Evolutionary conservation across 768 basidiomycete genomes (phyloP), one percentile per base, ranked within the genome.

Genomic region (Strobilomyces echinocephalus): DNA sequence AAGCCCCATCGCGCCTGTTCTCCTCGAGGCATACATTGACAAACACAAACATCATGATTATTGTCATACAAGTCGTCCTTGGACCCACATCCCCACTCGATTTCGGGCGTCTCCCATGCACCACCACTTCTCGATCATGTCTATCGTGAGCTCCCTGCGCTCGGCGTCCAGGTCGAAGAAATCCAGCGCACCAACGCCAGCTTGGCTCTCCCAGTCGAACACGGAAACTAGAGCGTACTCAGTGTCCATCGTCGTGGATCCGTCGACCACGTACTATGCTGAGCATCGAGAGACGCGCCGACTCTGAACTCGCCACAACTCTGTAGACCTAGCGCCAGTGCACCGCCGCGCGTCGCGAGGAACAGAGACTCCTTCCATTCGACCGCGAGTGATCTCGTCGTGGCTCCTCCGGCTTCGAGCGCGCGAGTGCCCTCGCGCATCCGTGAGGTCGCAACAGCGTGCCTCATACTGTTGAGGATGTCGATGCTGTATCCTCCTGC

Each of bases 111-210:
- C 84, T 0, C 92, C 92, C 39, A 87, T 65, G 60, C 88, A 89
- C 90, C 91, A 95, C 93, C 93, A 94, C 64, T 87, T 90, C 69
- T 95, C 93, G 21, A 94, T 59, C 70, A 81, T 72, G 47, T 85
- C 86, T 40, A 73, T 63, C 8, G 69, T 70, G 49, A 78, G 49
- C 30, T 46, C 50, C 52, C 47, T 35, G n/a, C 16, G 11, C 55
- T 50, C 34, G 31, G 49, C 7, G 50, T 58, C 50, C 45, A 61
- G 56, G 49, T 81, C 83, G 59, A 91, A 84, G 61, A 90, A 85
- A 63, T 92, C 88, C 8, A 93, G 74, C 3, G 75, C 71, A 0
- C 88, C 91, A 3, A 82, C 67, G 3, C 86, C 87, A 1, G 54
- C 46, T 4, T 69, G 62, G 8, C 52, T 69, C 11, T 52, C 59